These are phyloP conservation scores for Arabidopsis suecica DNA, from an alignment of 345 rosid genomes.

Conservation along the genomic window DNA sequence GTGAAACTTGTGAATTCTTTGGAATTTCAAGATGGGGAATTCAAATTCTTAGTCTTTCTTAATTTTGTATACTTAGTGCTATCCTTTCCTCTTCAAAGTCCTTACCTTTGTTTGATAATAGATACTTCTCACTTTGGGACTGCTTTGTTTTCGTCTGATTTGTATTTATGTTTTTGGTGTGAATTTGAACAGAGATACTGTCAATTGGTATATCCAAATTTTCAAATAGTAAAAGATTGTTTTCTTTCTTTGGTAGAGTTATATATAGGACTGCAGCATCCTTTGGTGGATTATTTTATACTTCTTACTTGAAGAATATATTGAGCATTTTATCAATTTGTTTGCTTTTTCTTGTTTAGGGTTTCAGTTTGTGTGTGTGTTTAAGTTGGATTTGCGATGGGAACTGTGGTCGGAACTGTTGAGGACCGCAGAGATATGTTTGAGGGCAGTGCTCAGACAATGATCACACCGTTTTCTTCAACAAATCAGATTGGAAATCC, in stretches of 20 bases:
- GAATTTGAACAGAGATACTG: neutral
- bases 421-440: conserved; percentile 60
- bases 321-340: neutral
- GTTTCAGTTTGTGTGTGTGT: conserved; percentile 59
- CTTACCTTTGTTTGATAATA: neutral
- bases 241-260: neutral
- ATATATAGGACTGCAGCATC: neutral
- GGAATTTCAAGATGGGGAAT: conserved; percentile 7
- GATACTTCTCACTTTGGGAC: conserved; percentile 14
- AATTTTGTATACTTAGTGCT: neutral
- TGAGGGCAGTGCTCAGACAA: conserved; percentile 51
- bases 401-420: conserved; percentile 79
- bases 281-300: neutral
- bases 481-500: conserved; percentile 63
- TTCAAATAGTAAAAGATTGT: neutral
- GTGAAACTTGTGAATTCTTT: conserved; percentile 7
- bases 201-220: conserved; percentile 13
- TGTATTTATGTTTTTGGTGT: conserved; percentile 7
- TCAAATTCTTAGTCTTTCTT: neutral
- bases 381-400: conserved; percentile 80
- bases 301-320: neutral
- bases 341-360: conserved; percentile 31
- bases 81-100: conserved; percentile 5
- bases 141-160: neutral
- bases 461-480: conserved; percentile 50